These are phyloP conservation scores for Bipolaris oryzae DNA, from an alignment of 2,329 filamentous ascomycete genomes.

Conservation along the genomic window DNA sequence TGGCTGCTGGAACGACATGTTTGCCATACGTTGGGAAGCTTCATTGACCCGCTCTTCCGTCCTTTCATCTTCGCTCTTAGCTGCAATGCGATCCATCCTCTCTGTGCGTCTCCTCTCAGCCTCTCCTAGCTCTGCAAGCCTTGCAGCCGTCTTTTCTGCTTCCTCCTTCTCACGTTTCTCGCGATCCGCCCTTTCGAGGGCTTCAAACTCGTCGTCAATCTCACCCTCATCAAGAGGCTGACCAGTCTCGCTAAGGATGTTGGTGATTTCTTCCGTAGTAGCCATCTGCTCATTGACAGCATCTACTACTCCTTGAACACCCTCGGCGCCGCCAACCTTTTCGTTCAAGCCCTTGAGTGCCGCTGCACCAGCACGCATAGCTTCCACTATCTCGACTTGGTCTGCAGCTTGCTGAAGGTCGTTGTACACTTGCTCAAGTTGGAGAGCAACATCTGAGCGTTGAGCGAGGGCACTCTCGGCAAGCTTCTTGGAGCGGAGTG, in stretches of 20 bases:
- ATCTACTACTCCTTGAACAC: conserved; percentile 77
- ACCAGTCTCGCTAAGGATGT: conserved; percentile 70
- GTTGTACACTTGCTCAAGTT: conserved; percentile 82
- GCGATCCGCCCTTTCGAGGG: conserved; percentile 72
- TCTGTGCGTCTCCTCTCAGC: conserved; percentile 39
- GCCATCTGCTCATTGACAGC: conserved; percentile 78
- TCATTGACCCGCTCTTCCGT: conserved; percentile 23
- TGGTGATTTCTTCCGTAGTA: conserved; percentile 74
- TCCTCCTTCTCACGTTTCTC: conserved; percentile 74
- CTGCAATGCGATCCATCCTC: conserved; percentile 19
- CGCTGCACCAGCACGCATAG: conserved; percentile 78
- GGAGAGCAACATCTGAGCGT: conserved; percentile 73
- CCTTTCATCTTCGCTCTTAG: conserved; percentile 1
- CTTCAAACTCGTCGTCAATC: conserved; percentile 85
- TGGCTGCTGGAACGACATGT: conserved; percentile 26
- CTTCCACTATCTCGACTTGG: conserved; percentile 80
- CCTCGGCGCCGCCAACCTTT: conserved; percentile 76
- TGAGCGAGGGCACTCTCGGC: conserved; percentile 75
- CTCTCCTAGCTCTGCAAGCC: conserved; percentile 44
- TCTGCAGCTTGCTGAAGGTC: conserved; percentile 85
- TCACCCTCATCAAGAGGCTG: conserved; percentile 73
- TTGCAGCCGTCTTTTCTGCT: conserved; percentile 56
- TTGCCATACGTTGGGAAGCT: conserved; percentile 25
- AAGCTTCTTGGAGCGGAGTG: conserved; percentile 81
- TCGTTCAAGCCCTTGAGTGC: conserved; percentile 76